phyloP scores from a whole-genome alignment of 1,284 basidiomycete genomes.

The Omphalotus olearius region DNA sequence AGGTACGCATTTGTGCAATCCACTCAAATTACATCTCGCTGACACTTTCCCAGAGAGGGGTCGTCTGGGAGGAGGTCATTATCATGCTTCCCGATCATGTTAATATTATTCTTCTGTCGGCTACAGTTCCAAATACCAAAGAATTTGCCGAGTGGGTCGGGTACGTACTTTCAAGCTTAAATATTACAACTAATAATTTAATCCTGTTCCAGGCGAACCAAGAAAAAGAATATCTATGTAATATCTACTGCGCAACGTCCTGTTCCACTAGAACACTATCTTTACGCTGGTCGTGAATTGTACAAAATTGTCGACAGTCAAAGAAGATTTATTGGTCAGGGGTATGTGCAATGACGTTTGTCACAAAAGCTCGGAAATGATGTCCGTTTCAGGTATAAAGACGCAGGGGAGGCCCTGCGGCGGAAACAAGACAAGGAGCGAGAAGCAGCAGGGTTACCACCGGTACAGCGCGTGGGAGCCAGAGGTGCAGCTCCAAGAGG shows the following conservation, averaged over 20 bases:
- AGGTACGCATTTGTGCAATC: slow-evolving; percentile 50
- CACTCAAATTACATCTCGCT: neutral
- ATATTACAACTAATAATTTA: slow-evolving; percentile 12
- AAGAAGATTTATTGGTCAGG: slow-evolving; percentile 72
- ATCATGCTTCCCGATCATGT: slow-evolving; percentile 98
- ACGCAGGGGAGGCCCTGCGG: slow-evolving; percentile 83
- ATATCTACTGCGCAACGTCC: slow-evolving; percentile 97
- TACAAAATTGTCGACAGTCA: slow-evolving; percentile 91
- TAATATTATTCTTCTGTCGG: slow-evolving; percentile 94
- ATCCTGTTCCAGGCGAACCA: slow-evolving; percentile 71
- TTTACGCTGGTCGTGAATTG: slow-evolving; percentile 90
- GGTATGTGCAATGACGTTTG: slow-evolving; percentile 40
- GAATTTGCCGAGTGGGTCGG: slow-evolving; percentile 99
- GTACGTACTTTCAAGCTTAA: slow-evolving; percentile 42
- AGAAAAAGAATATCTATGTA: slow-evolving; percentile 99
- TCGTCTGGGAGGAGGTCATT: slow-evolving; percentile 99
- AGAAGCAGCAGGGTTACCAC: slow-evolving; percentile 87
- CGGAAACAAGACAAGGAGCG: slow-evolving; percentile 98
- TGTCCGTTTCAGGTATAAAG: slow-evolving; percentile 64
- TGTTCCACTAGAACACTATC: slow-evolving; percentile 94
- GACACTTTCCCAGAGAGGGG: slow-evolving; percentile 70
- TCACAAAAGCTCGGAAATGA: slow-evolving; percentile 5
- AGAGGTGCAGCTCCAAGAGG: slow-evolving; percentile 69
- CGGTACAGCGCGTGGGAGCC: slow-evolving; percentile 76
- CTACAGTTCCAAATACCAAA: slow-evolving; percentile 97